Conservation (phyloP, 2,329 filamentous ascomycete species). For the Boeremia exigua region DNA sequence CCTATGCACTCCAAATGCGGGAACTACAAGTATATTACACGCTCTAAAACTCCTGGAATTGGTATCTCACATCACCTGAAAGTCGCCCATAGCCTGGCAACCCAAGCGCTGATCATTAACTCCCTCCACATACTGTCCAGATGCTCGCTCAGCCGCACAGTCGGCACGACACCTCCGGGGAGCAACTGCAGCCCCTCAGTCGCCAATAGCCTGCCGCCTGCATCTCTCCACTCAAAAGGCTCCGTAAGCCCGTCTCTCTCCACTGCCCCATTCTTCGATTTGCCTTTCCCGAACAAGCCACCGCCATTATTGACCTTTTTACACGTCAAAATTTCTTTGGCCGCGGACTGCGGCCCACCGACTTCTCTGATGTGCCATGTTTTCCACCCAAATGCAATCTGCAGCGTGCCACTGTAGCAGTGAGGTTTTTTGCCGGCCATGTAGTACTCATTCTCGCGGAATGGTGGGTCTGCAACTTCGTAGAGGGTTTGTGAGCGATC, state of each 20-base stretch:
- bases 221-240: conserved; percentile 25
- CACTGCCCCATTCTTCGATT: conserved; percentile 10
- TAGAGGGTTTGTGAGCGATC: conserved; percentile 23
- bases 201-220: conserved; percentile 20
- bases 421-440: conserved; percentile 20
- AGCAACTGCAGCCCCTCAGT: conserved; percentile 20
- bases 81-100: conserved; percentile 18
- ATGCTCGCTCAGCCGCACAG: conserved; percentile 19
- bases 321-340: conserved; percentile 21
- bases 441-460: conserved; percentile 24
- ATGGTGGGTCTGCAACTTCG: conserved; percentile 25
- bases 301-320: conserved; percentile 18
- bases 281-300: conserved; percentile 14
- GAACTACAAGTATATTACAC: neutral
- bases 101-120: conserved; percentile 25
- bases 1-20: neutral
- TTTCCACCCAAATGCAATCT: conserved; percentile 17
- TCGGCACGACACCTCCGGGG: conserved; percentile 19
- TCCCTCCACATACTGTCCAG: conserved; percentile 31
- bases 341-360: conserved; percentile 8
- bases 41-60: neutral
- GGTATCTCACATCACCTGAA: conserved; percentile 4
- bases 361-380: conserved; percentile 26
- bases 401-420: conserved; percentile 22
- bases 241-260: conserved; percentile 13